A percentile compares a stretch with the other conserved stretches of the same genome.
These are phyloP conservation scores for Cercospora janseana DNA, from an alignment of 2,329 filamentous ascomycete species.

Conservation along the genomic window DNA sequence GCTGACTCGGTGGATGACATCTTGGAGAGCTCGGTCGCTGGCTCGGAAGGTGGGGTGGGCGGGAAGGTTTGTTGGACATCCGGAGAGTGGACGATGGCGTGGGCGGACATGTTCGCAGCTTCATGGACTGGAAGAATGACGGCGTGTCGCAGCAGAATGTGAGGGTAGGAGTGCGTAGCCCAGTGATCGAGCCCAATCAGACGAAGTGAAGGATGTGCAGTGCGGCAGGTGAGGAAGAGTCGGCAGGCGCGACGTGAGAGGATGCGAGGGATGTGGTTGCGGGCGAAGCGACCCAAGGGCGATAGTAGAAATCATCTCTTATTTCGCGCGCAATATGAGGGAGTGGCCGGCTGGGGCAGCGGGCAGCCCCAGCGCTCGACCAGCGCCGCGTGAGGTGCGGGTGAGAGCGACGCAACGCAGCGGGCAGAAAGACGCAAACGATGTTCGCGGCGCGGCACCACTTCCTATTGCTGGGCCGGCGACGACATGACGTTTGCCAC, in stretches of 20 bases:
- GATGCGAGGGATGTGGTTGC: neutral
- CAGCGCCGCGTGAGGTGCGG: slow-evolving; percentile 1
- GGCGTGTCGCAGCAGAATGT: neutral
- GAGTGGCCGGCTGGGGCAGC: neutral
- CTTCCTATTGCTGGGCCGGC: slow-evolving; percentile 10
- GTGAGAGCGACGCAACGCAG: neutral
- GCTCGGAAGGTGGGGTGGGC: slow-evolving; percentile 28
- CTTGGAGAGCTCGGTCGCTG: slow-evolving; percentile 18
- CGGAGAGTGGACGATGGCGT: slow-evolving; percentile 2
- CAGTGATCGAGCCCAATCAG: no score
- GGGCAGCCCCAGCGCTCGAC: no score
- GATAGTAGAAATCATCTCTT: slow-evolving; percentile 4
- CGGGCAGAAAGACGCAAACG: neutral
- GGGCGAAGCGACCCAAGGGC: neutral
- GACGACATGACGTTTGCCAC: slow-evolving; percentile 8
- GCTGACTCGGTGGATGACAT: slow-evolving; percentile 15
- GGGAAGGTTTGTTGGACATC: slow-evolving; percentile 19
- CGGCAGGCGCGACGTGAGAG: neutral
- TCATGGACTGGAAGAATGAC: neutral
- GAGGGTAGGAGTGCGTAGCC: neutral
- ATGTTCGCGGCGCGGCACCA: slow-evolving; percentile 2
- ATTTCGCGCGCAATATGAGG: slow-evolving; percentile 11
- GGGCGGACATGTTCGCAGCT: slow-evolving; percentile 5
- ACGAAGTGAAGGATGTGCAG: neutral
- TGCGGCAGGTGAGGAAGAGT: neutral